Evolutionary conservation across 2,329 filamentous ascomycete genomes (phyloP).

Genomic region (Microdochium paspali): DNA sequence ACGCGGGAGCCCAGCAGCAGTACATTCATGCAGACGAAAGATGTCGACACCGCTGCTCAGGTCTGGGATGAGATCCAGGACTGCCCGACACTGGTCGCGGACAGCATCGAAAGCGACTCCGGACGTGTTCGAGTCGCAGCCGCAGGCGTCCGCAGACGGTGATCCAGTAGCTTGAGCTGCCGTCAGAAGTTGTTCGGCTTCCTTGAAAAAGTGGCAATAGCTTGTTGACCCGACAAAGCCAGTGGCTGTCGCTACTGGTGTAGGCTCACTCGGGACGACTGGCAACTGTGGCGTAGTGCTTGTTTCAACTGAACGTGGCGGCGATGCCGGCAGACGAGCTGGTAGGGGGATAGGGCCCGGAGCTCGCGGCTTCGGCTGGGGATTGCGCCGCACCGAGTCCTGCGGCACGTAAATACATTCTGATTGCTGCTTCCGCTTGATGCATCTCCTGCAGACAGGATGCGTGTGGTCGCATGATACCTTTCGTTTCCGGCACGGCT

Average conservation of each 20-base stretch:
- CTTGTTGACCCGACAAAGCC: constrained; percentile 37
- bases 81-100: constrained; percentile 25
- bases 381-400: neutral
- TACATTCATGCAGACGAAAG: constrained; percentile 10
- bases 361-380: constrained; percentile 2
- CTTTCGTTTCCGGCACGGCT: constrained; percentile 29
- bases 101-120: constrained; percentile 6
- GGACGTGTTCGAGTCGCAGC: neutral
- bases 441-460: constrained; percentile 29
- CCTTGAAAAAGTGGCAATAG: constrained; percentile 25
- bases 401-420: constrained; percentile 24
- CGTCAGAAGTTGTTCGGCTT: neutral
- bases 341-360: neutral
- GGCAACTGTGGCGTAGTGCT: constrained; percentile 8
- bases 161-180: neutral
- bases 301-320: constrained; percentile 4
- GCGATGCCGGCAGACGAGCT: neutral
- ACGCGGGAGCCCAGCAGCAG: constrained; percentile 22
- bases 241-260: constrained; percentile 7
- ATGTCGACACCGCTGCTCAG: constrained; percentile 10
- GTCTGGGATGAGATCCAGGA: constrained; percentile 25
- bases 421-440: constrained; percentile 19
- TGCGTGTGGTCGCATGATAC: constrained; percentile 31
- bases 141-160: neutral
- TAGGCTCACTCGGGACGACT: constrained; percentile 1